A percentile compares a stretch with the other conserved stretches of the same genome.
These are phyloP conservation scores for Cercospora sp. DNA, from an alignment of 2,329 filamentous ascomycete species.

Conservation along the genomic window DNA sequence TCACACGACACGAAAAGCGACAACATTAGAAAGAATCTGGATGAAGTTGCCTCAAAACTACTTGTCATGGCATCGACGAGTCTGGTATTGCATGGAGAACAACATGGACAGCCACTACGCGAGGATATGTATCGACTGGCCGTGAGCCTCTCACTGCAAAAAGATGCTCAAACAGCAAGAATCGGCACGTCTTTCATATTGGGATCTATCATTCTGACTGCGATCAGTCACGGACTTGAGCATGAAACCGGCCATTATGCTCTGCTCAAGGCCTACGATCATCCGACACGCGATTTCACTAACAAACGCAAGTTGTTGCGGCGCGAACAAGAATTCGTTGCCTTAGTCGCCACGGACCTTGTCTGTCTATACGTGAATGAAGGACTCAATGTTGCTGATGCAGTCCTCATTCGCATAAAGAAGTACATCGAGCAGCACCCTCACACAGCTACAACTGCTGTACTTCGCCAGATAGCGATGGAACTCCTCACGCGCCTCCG, in stretches of 20 bases:
- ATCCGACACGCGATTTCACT: neutral
- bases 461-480: neutral
- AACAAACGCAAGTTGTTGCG: neutral
- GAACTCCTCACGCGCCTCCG: neutral
- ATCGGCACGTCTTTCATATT: neutral
- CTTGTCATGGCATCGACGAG: neutral
- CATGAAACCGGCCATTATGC: neutral
- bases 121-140: neutral
- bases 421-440: neutral
- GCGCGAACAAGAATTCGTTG: slow-evolving; percentile 2
- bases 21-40: neutral
- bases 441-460: neutral
- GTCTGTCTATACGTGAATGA: neutral
- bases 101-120: neutral
- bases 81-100: too few species aligned
- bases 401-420: neutral
- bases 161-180: too few species aligned
- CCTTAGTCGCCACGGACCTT: neutral
- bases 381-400: neutral
- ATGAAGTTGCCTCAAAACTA: slow-evolving; percentile 8
- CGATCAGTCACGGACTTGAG: neutral
- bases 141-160: neutral
- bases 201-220: neutral
- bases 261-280: neutral
- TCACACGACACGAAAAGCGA: neutral